A percentile compares a stretch with the other conserved stretches of the same genome.
These are phyloP conservation scores for Babesia divergens DNA, from an alignment of 169 alveolate species.

Conservation along the genomic window DNA sequence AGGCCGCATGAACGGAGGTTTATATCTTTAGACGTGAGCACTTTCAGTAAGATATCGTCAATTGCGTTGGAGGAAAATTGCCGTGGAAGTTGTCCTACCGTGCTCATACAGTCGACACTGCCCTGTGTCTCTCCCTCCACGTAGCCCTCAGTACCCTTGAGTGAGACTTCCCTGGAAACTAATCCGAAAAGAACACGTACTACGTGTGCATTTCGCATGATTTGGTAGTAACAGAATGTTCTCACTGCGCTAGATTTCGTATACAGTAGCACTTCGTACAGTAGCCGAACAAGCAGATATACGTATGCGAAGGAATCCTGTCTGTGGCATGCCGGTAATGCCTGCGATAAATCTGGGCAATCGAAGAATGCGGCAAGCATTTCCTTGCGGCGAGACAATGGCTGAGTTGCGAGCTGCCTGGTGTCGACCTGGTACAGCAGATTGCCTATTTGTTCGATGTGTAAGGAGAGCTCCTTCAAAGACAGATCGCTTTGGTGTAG, in stretches of 20 bases:
- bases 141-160: conserved; percentile 15
- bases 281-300: conserved; percentile 51
- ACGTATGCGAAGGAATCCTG: conserved; percentile 61
- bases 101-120: background rate
- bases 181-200: conserved; percentile 28
- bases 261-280: conserved; percentile 48
- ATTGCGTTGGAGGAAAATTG: conserved; percentile 23
- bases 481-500: conserved; percentile 44
- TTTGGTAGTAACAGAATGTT: conserved; percentile 36
- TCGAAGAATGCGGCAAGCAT: conserved; percentile 58
- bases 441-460: conserved; percentile 46
- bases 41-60: conserved; percentile 25
- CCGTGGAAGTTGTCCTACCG: conserved; percentile 36
- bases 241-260: conserved; percentile 58
- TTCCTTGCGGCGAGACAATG: conserved; percentile 35
- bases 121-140: background rate
- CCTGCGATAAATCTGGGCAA: conserved; percentile 24
- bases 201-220: conserved; percentile 36
- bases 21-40: conserved; percentile 32
- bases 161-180: background rate
- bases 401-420: conserved; percentile 43
- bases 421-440: conserved; percentile 45
- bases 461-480: conserved; percentile 36
- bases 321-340: conserved; percentile 32
- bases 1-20: conserved; percentile 39